Evolutionary conservation across 805 yeast genomes (phyloP).

Genomic region (Ogataea siamensis): DNA sequence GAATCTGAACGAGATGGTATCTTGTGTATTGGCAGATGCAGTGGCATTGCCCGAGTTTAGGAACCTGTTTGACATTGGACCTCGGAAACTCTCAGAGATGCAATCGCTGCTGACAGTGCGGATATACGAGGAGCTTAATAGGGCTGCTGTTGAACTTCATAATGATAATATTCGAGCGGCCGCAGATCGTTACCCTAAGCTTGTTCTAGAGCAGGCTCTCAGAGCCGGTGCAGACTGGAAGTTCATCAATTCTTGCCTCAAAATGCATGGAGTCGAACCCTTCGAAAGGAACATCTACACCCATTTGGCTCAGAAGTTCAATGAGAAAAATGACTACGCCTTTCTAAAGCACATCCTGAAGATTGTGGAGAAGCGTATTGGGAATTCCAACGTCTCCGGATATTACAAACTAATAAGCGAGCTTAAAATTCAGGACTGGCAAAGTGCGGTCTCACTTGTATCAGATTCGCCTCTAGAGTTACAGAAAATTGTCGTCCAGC

Average conservation of each 20-base stretch:
- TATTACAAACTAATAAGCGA: constrained; percentile 7
- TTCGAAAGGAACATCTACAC: constrained; percentile 6
- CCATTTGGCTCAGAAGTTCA: constrained; percentile 2
- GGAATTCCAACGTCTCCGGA: constrained; percentile 1
- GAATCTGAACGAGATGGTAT: not conserved
- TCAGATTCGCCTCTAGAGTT: not conserved
- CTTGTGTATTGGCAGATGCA: constrained; percentile 12
- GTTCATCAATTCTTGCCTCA: constrained; percentile 11
- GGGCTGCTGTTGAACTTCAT: constrained; percentile 8
- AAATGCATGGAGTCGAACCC: constrained; percentile 3
- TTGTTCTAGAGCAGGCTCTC: constrained; percentile 2
- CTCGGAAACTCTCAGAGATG: constrained; percentile 10
- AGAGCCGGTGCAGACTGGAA: constrained; percentile 12
- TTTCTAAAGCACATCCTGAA: constrained; percentile 10
- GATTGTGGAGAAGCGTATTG: constrained; percentile 2
- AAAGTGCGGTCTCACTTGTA: constrained; percentile 1
- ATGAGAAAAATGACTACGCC: constrained; percentile 2
- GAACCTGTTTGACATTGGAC: not conserved
- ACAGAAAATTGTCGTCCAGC: constrained; percentile 1
- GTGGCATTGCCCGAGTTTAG: constrained; percentile 8
- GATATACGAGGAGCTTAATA: constrained; percentile 18
- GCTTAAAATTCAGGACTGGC: constrained; percentile 13
- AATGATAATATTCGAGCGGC: constrained; percentile 7
- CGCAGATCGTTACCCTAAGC: constrained; percentile 11
- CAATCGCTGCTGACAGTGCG: constrained; percentile 17